Evolutionary conservation across 78 protist species (phyloP).

Genomic region (Anaeramoeba flamelloides): DNA sequence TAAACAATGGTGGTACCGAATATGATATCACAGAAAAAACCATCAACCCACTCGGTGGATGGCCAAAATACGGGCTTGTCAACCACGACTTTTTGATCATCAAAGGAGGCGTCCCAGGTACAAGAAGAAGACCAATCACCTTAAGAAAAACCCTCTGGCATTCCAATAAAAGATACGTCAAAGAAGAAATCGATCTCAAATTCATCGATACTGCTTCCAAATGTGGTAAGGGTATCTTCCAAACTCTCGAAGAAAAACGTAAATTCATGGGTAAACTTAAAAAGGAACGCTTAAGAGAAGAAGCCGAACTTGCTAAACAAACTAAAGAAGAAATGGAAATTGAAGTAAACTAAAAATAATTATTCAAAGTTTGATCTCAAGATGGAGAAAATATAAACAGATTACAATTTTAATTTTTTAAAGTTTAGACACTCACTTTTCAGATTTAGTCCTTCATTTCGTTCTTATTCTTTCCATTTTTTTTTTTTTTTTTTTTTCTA

Average conservation of each 20-base stretch:
- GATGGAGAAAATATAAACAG: too few relatives aligned
- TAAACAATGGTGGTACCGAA: constrained; percentile 85
- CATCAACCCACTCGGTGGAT: constrained; percentile 99
- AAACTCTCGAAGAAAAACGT: constrained; percentile 84
- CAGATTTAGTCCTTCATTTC: too few relatives aligned
- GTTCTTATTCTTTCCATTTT: too few relatives aligned
- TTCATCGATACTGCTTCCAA: constrained; percentile 99
- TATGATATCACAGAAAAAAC: constrained; percentile 89
- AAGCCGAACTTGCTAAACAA: too few relatives aligned
- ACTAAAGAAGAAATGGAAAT: too few relatives aligned
- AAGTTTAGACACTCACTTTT: too few relatives aligned
- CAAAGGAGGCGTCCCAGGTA: constrained; percentile 76
- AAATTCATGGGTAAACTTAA: constrained; percentile 72
- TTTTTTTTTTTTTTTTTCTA: too few relatives aligned
- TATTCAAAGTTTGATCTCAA: too few relatives aligned
- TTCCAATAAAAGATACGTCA: constrained; percentile 52
- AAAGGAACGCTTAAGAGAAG: too few relatives aligned
- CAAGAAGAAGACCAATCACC: constrained; percentile 90
- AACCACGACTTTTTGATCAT: constrained; percentile 85
- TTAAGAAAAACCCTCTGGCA: too few relatives aligned
- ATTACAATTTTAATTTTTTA: too few relatives aligned
- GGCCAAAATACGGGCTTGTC: constrained; percentile 95
- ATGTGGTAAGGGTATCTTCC: constrained; percentile 98
- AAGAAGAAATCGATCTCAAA: constrained; percentile 82
- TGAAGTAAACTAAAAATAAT: too few relatives aligned